Base-by-base conservation (phyloP, 2,329 filamentous ascomycete species). In the Ambrosiella cleistominuta region DNA sequence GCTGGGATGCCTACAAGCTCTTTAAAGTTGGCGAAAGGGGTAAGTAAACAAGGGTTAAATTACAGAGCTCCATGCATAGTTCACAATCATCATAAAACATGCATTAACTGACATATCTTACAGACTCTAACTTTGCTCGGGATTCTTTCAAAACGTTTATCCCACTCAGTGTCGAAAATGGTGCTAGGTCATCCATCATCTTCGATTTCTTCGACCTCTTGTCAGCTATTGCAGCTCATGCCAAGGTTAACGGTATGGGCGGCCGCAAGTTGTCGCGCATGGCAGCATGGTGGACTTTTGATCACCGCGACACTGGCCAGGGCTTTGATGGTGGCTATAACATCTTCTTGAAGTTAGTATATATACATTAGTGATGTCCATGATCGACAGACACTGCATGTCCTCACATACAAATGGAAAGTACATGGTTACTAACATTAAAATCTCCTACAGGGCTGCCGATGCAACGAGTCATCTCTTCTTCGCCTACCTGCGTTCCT, bases 251-350 rank as follows among this genome's bases (percentile, higher is more conserved):
- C 68, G 93, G 93, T 49, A 80, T 98, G 62, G 88, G 89, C 61
- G 93, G 93, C 35, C 82, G 90, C 63, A 97, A 97, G 69, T 78
- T 98, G 57, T 97, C 93, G 8, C 81, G 93, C 63, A 88, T 95
- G 78, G 93, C 91, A 45, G 89, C 90, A 51, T 98, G 93, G 93
- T 98, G 93, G 93, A 89, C 91, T 0, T 98, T 98, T 68, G 91
- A 96, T 66, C 88, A 94, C 64, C 80, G 76, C 52, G 90, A 97
- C 67, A 82, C 82, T 6, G 86, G 86, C 47, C 91, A 86, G 67
- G 93, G 93, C 13, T 98, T 98, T 65, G 93, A 97, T 64, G 88
- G 88, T 45, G 90, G 91, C 57, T 98, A 98, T 71, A 87, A 86
- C 66, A 81, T 81, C 50, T 98, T 93, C 90, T 75, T 84, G 64